A percentile compares a stretch with the other conserved stretches of the same genome.
phyloP scores from a whole-genome alignment of 768 basidiomycete genomes.

The Hebeloma cylindrosporum region DNA sequence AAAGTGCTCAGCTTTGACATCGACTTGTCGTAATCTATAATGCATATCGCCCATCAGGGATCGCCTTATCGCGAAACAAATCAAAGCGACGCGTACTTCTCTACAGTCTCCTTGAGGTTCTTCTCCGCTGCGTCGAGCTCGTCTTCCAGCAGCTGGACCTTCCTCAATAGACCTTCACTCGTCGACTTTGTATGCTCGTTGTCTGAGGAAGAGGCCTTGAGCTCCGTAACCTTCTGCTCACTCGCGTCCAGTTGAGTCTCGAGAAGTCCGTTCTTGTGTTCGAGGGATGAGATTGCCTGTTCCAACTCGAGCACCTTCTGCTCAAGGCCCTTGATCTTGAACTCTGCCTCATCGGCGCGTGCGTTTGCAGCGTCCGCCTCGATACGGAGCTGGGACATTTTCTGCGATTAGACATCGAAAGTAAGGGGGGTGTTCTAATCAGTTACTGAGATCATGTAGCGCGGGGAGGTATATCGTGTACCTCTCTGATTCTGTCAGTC shows the following conservation, averaged over 20 bases:
- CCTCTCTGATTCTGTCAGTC: slow-evolving; percentile 56
- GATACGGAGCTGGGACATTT: slow-evolving; percentile 70
- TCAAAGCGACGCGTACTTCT: slow-evolving; percentile 65
- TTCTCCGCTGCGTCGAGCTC: slow-evolving; percentile 96
- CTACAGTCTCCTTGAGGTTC: slow-evolving; percentile 93
- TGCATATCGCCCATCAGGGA: slow-evolving; percentile 12
- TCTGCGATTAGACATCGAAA: slow-evolving; percentile 39
- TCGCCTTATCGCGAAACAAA: slow-evolving; percentile 6
- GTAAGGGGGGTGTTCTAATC: too few species aligned
- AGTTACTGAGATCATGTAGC: too few species aligned
- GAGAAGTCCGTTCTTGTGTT: slow-evolving; percentile 62
- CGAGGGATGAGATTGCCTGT: slow-evolving; percentile 80
- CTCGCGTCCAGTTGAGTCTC: slow-evolving; percentile 70
- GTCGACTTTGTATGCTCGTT: slow-evolving; percentile 68
- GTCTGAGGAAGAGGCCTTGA: slow-evolving; percentile 65
- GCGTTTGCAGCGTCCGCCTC: slow-evolving; percentile 82
- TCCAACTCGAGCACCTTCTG: slow-evolving; percentile 78
- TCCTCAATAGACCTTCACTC: slow-evolving; percentile 73
- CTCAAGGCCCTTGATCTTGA: slow-evolving; percentile 75
- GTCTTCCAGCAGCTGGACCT: slow-evolving; percentile 90
- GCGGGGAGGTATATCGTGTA: slow-evolving; percentile 17
- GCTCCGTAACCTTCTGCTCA: slow-evolving; percentile 63
- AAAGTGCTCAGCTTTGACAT: slow-evolving; percentile 98
- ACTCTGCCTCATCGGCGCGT: slow-evolving; percentile 88
- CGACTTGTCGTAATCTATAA: slow-evolving; percentile 86